Conservation (phyloP, 371 early-diverging fungal species). For the Mucor saturninus region DNA sequence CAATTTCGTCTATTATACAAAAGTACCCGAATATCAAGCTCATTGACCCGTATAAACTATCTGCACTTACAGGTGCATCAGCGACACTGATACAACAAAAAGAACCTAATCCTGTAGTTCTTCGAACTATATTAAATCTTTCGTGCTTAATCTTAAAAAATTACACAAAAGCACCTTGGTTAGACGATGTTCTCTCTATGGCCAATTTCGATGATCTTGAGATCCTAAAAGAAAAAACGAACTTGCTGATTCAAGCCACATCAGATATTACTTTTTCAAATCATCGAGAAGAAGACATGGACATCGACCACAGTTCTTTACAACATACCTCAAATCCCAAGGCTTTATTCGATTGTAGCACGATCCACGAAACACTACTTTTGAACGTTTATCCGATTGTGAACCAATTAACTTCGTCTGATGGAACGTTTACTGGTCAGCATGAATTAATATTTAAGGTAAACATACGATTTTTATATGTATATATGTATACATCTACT, state of each 20-base stretch:
- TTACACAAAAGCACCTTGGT: slow-evolving; percentile 4
- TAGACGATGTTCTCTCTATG: background rate
- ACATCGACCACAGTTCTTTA: background rate
- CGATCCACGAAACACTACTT: background rate
- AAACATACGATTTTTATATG: background rate
- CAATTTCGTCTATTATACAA: background rate
- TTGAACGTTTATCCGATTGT: background rate
- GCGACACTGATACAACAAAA: background rate
- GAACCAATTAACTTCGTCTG: background rate
- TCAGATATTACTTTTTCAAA: background rate
- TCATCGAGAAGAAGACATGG: background rate
- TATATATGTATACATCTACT: too few relatives aligned
- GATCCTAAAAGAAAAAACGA: slow-evolving; percentile 2
- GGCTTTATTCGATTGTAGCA: background rate
- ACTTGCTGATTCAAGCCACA: background rate
- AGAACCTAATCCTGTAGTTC: background rate
- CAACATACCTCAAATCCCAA: background rate
- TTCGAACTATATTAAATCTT: slow-evolving; percentile 4
- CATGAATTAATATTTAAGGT: background rate
- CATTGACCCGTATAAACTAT: background rate
- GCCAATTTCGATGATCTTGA: background rate
- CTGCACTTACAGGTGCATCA: background rate
- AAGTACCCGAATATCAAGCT: background rate
- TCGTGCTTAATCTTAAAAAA: slow-evolving; percentile 5
- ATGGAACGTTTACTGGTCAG: background rate